phyloP scores from a whole-genome alignment of 106 monocot genomes.

The Acorus calamus region DNA sequence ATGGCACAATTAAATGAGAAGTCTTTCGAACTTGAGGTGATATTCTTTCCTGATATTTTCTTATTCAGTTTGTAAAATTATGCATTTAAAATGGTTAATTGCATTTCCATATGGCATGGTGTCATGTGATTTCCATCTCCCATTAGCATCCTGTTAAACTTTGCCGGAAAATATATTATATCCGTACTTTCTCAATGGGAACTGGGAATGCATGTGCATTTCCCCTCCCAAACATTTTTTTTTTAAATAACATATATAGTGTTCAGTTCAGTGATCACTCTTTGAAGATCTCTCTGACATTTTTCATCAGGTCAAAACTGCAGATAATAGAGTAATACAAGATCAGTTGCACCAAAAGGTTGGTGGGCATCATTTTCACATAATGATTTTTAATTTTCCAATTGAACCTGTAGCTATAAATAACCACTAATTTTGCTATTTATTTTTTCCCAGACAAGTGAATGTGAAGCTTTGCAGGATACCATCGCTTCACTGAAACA shows the following conservation, averaged over 20 bases:
- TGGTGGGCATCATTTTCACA: neutral
- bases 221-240: no score
- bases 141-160: no score
- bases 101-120: no score
- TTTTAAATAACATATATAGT: no score
- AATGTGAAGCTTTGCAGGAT: constrained; percentile 63
- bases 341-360: constrained; percentile 92
- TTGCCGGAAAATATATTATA: no score
- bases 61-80: no score
- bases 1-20: constrained; percentile 56
- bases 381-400: neutral
- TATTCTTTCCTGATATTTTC: neutral
- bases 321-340: constrained; percentile 90
- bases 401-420: neutral
- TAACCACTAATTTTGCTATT: neutral
- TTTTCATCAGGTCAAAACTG: constrained; percentile 67
- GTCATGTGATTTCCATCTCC: no score
- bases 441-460: constrained; percentile 34
- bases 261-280: no score
- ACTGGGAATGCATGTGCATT: no score
- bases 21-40: constrained; percentile 90
- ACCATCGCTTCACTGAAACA: constrained; percentile 39
- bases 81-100: no score
- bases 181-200: no score
- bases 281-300: no score